A percentile compares a stretch with the other conserved stretches of the same genome.
Evolutionary conservation across 345 rosid species (phyloP).

Genomic region (Populus davidiana): DNA sequence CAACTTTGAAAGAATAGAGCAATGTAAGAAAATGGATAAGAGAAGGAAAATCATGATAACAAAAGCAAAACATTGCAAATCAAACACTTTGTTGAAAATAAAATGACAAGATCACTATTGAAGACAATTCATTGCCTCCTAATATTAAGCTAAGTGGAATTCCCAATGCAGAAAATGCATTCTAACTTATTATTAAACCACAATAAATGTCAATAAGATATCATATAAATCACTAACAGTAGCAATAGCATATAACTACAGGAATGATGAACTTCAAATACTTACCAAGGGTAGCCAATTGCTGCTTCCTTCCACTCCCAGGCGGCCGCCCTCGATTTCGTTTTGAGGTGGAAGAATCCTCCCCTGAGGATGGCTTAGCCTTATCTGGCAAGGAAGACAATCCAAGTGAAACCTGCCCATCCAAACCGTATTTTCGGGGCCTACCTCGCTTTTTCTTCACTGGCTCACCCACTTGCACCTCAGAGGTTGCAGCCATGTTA

Average conservation of each 20-base stretch:
- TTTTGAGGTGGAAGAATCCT: constrained; percentile 55
- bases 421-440: constrained; percentile 87
- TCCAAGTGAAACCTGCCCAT: constrained; percentile 82
- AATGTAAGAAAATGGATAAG: not conserved
- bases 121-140: not conserved
- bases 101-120: not conserved
- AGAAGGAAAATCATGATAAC: not conserved
- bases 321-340: constrained; percentile 88
- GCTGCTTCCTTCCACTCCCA: constrained; percentile 96
- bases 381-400: constrained; percentile 61
- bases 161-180: not conserved
- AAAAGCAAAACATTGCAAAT: not conserved
- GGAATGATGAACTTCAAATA: constrained; percentile 6
- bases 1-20: not conserved
- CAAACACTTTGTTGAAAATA: not conserved
- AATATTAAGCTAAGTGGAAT: not conserved
- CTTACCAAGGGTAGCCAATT: constrained; percentile 79
- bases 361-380: constrained; percentile 52
- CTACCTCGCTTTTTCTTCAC: constrained; percentile 96
- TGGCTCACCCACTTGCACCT: constrained; percentile 42
- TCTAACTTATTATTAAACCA: not conserved
- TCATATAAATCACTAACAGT: not conserved
- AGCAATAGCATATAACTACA: constrained; percentile 6
- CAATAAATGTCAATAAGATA: not conserved
- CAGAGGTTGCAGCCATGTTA: constrained; percentile 50